phyloP scores from a whole-genome alignment of 306 rosid species.

The Rubus idaeus region DNA sequence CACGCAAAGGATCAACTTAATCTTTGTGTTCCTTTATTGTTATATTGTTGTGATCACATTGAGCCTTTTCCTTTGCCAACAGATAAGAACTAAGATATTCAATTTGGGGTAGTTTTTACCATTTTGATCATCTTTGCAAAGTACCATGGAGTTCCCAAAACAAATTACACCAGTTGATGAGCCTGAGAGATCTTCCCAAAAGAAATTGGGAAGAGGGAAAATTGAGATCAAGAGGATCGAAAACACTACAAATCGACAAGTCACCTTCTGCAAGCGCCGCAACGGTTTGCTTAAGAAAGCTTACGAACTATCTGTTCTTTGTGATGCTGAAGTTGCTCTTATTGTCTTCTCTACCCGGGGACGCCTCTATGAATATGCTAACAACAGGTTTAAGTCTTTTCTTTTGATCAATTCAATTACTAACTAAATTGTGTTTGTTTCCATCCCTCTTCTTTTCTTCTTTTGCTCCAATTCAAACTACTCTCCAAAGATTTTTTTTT shows the following conservation, averaged over 20 bases:
- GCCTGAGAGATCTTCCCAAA: constrained; percentile 63
- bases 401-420: background rate
- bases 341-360: constrained; percentile 87
- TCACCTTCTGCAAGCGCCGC: constrained; percentile 85
- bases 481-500: background rate
- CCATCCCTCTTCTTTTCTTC: background rate
- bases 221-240: constrained; percentile 88
- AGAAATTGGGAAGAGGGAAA: constrained; percentile 83
- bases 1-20: constrained; percentile 12
- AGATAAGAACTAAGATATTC: background rate
- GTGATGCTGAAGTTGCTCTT: constrained; percentile 96
- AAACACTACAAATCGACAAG: constrained; percentile 86
- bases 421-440: background rate
- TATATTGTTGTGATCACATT: constrained; percentile 14
- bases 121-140: constrained; percentile 27
- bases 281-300: constrained; percentile 92
- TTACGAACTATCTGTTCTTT: constrained; percentile 76
- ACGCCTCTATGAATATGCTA: constrained; percentile 90
- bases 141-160: constrained; percentile 53
- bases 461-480: background rate
- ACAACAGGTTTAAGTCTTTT: constrained; percentile 57
- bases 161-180: constrained; percentile 31
- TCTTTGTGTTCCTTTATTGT: background rate
- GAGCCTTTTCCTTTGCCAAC: constrained; percentile 9
- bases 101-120: constrained; percentile 8